Base-by-base conservation (phyloP, 2,329 filamentous ascomycete genomes). In the Epichloe festucae region DNA sequence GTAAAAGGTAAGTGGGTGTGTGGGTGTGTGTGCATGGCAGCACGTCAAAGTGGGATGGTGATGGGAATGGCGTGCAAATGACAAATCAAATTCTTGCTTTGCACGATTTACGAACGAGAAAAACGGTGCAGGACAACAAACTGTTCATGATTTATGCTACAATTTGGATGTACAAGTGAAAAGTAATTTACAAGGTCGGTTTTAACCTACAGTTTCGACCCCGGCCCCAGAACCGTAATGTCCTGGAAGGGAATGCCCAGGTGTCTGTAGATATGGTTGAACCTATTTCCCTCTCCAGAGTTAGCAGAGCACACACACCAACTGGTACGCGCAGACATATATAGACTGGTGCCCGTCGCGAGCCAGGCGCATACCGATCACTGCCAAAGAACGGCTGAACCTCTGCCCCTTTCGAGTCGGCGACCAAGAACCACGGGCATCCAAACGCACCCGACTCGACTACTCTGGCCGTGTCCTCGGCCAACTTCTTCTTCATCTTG, bases 381-480 rank as follows among this genome's bases (percentile, higher is more conserved):
- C 84, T 89, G 3, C 86, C 86, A 66, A 90, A 90, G 63, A 89
- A 88, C 0, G 82, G 78, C 68, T 86, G 81, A 47, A 73, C 73
- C 52, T 73, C 73, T 51, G 73, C 65, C 0, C 82, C 83, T 55
- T 75, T 64, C 2, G 61, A 63, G 58, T 84, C 79, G 17, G 71
- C 74, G 3, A 82, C 85, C 76, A 81, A 82, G 54, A 87, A 72
- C 86, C 87, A 91, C 1, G 87, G 87, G 48, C 81, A 79, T 0
- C 87, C 87, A 65, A 87, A 91, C 0, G 86, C 87, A 0, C 86
- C 87, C 48, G 69, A 70, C 39, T 78, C 75, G 15, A 87, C 64
- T 0, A 78, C 84, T 56, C 74, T 73, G 53, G 78, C 72, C 17
- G 85, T 89, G 43, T 74, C 74, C 5, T 66, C 69, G 53, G 75